A percentile compares a stretch with the other conserved stretches of the same genome.
These are phyloP conservation scores for Alternaria postmessia DNA, from an alignment of 2,329 filamentous ascomycete genomes.

Conservation along the genomic window DNA sequence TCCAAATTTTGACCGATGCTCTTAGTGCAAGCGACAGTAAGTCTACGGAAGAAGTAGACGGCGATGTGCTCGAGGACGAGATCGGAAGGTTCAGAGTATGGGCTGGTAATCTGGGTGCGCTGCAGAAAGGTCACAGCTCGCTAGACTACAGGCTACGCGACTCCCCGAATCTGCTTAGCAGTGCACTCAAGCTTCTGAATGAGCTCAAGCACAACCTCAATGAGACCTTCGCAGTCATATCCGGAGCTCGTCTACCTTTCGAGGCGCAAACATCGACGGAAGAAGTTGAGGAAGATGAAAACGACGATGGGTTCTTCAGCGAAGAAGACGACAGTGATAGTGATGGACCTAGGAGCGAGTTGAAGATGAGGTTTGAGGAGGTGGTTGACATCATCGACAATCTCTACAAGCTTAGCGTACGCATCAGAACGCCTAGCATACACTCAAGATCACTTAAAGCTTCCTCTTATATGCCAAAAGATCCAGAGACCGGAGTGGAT, in stretches of 20 bases:
- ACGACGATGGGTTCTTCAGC: slow-evolving; percentile 40
- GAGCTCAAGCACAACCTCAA: slow-evolving; percentile 44
- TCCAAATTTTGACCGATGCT: slow-evolving; percentile 34
- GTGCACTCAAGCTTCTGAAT: slow-evolving; percentile 44
- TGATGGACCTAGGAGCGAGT: slow-evolving; percentile 36
- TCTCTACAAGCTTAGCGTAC: slow-evolving; percentile 49
- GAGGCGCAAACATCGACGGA: slow-evolving; percentile 36
- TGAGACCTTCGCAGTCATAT: slow-evolving; percentile 38
- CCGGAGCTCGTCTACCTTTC: slow-evolving; percentile 43
- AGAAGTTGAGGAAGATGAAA: slow-evolving; percentile 25
- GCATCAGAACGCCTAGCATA: slow-evolving; percentile 47
- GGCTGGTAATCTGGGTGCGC: slow-evolving; percentile 46
- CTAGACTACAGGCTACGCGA: slow-evolving; percentile 50
- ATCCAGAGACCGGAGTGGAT: slow-evolving; percentile 48
- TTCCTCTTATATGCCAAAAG: slow-evolving; percentile 44
- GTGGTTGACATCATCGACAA: slow-evolving; percentile 50
- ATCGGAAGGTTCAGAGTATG: slow-evolving; percentile 49
- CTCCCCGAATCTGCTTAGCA: slow-evolving; percentile 44
- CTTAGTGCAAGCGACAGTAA: slow-evolving; percentile 25
- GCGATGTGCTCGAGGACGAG: slow-evolving; percentile 46
- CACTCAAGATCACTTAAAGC: slow-evolving; percentile 47
- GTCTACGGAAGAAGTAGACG: slow-evolving; percentile 30
- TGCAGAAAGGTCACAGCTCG: slow-evolving; percentile 49
- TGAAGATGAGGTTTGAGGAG: slow-evolving; percentile 47
- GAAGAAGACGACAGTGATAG: slow-evolving; percentile 33